Conservation (phyloP, 148 eudicot species). For the Chenopodium suecicum region DNA sequence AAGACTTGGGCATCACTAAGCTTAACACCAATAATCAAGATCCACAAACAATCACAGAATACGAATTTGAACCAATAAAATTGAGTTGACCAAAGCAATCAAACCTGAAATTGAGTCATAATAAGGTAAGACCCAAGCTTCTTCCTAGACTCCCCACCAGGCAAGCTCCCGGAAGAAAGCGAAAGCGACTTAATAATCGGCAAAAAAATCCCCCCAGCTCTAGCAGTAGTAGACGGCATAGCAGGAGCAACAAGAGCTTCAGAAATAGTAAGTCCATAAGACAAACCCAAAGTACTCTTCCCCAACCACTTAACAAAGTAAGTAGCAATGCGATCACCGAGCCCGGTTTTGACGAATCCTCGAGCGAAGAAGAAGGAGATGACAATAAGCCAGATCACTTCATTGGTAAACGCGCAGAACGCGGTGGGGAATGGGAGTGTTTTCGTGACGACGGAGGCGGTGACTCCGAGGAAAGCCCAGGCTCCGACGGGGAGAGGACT, state of each 20-base stretch:
- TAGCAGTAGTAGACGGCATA: constrained; percentile 94
- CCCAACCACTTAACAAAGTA: constrained; percentile 89
- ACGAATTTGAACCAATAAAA: too few relatives aligned
- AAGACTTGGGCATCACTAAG: neutral
- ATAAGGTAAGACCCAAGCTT: constrained; percentile 75
- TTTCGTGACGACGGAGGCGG: constrained; percentile 54
- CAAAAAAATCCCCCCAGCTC: constrained; percentile 91
- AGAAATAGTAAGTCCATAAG: constrained; percentile 75
- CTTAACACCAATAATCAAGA: neutral
- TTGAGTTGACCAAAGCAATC: neutral
- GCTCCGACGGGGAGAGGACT: constrained; percentile 86
- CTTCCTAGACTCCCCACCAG: constrained; percentile 47
- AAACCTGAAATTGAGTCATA: constrained; percentile 89
- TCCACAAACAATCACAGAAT: neutral
- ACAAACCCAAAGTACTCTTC: constrained; percentile 77
- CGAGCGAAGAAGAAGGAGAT: constrained; percentile 93
- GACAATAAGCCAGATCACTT: constrained; percentile 90
- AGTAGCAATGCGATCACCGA: constrained; percentile 84
- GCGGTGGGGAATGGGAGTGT: constrained; percentile 67
- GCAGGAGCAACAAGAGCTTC: constrained; percentile 93
- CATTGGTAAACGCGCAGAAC: constrained; percentile 76
- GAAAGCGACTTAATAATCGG: constrained; percentile 90
- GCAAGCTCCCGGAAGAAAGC: constrained; percentile 64
- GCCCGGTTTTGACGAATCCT: constrained; percentile 84
- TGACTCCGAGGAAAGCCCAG: constrained; percentile 73